Conservation (phyloP, 1,284 basidiomycete species). For the Sphagnurus paluster region DNA sequence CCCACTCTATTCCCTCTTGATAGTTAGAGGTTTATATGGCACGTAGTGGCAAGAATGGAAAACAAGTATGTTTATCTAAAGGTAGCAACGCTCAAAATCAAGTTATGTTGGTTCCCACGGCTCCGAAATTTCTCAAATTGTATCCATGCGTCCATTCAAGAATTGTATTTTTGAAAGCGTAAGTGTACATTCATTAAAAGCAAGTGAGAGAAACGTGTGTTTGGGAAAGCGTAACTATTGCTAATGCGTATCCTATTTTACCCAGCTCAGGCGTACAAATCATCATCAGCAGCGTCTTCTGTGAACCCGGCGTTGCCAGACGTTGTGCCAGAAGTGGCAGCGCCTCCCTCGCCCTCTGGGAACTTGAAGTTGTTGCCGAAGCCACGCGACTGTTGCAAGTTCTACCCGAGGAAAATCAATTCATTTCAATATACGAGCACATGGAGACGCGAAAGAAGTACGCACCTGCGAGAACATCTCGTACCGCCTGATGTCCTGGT, state of each 20-base stretch:
- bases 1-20: not conserved
- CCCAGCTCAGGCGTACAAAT: conserved; percentile 69
- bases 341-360: conserved; percentile 76
- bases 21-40: not conserved
- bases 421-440: conserved; percentile 8
- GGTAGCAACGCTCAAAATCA: too few relatives aligned
- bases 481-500: conserved; percentile 93
- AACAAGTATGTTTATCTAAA: too few relatives aligned
- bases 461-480: conserved; percentile 85
- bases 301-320: conserved; percentile 78
- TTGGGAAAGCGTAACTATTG: too few relatives aligned
- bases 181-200: too few relatives aligned
- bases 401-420: conserved; percentile 48
- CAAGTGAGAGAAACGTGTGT: too few relatives aligned
- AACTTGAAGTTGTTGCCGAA: conserved; percentile 95
- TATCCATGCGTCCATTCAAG: too few relatives aligned
- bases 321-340: conserved; percentile 44
- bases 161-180: too few relatives aligned
- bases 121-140: too few relatives aligned
- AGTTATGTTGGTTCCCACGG: too few relatives aligned
- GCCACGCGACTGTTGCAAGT: conserved; percentile 84
- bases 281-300: conserved; percentile 83
- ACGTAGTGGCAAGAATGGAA: too few relatives aligned
- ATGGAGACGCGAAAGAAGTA: conserved; percentile 14
- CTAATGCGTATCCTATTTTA: conserved; percentile 9